These are phyloP conservation scores for Pholiota adiposa DNA, from an alignment of 1,284 basidiomycete genomes.

Conservation along the genomic window DNA sequence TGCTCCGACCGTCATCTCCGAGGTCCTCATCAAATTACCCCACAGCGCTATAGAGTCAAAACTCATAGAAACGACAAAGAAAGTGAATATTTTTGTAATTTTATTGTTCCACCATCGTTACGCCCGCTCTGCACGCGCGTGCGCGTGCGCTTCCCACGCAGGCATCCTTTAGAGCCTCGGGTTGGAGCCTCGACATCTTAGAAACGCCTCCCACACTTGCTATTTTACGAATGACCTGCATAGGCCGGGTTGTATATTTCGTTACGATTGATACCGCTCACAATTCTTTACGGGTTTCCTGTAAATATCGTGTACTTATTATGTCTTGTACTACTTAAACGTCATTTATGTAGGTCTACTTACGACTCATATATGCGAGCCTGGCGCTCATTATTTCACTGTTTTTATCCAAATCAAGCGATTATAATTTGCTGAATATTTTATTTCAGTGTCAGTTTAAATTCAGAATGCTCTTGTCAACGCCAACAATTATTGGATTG, in stretches of 20 bases:
- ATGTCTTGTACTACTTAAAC: slow-evolving; percentile 2
- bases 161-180: not conserved
- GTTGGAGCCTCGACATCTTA: not conserved
- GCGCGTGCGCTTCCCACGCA: not conserved
- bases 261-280: not conserved
- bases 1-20: not conserved
- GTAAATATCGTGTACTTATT: not conserved
- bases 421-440: no score
- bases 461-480: not conserved
- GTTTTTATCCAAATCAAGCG: not conserved
- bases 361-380: not conserved
- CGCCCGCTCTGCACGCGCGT: not conserved
- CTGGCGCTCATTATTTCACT: not conserved
- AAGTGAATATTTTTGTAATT: slow-evolving; percentile 6
- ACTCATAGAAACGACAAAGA: slow-evolving; percentile 8
- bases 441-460: not conserved
- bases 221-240: slow-evolving; percentile 1
- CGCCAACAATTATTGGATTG: no score
- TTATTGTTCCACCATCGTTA: slow-evolving; percentile 8
- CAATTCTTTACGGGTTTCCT: not conserved
- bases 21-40: not conserved
- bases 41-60: not conserved
- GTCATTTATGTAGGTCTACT: slow-evolving; percentile 3
- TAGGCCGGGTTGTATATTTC: not conserved
- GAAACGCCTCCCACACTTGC: not conserved